A percentile compares a stretch with the other conserved stretches of the same genome.
phyloP scores from a whole-genome alignment of 176 grass and related monocot species.

The Bonia amplexicaulis region DNA sequence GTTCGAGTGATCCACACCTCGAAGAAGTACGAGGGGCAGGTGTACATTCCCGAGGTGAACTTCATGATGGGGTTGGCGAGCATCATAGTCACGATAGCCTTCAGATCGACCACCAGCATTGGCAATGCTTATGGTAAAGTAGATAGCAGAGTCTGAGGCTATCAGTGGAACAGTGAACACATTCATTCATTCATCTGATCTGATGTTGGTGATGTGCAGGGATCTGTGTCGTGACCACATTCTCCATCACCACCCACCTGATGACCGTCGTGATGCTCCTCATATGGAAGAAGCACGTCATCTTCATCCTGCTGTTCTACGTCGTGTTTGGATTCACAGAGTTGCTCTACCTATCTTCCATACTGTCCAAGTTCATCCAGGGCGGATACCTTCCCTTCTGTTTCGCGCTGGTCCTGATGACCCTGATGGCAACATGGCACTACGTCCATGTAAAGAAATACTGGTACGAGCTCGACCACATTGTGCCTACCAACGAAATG shows the following conservation, averaged over 20 bases:
- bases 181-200: neutral
- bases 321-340: conserved; percentile 41
- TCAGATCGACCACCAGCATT: conserved; percentile 58
- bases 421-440: conserved; percentile 57
- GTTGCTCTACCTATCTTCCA: conserved; percentile 58
- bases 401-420: conserved; percentile 45
- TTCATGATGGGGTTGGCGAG: conserved; percentile 70
- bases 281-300: conserved; percentile 59
- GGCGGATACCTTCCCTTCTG: conserved; percentile 65
- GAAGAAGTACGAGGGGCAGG: conserved; percentile 60
- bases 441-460: conserved; percentile 52
- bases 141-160: neutral
- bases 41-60: conserved; percentile 86
- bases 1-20: conserved; percentile 81
- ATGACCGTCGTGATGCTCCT: conserved; percentile 72
- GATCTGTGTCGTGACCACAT: conserved; percentile 61
- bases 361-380: conserved; percentile 58
- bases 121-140: conserved; percentile 65
- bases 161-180: neutral
- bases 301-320: conserved; percentile 45
- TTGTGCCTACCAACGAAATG: conserved; percentile 15
- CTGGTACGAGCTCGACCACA: conserved; percentile 41
- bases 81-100: conserved; percentile 50
- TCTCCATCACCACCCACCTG: conserved; percentile 66
- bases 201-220: conserved; percentile 22